Evolutionary conservation across 345 rosid genomes (phyloP).

Genomic region (Pistacia integerrima): DNA sequence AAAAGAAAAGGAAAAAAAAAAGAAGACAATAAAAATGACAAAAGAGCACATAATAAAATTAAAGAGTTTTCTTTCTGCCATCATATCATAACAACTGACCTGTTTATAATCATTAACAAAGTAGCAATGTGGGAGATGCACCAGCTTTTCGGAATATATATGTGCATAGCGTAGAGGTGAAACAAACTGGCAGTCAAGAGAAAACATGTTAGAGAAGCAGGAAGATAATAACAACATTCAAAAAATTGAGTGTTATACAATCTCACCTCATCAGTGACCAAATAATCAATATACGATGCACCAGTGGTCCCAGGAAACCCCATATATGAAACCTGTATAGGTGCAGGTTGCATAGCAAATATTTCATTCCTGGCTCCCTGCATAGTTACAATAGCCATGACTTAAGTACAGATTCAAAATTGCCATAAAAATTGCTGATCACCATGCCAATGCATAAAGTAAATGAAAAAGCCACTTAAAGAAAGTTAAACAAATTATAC

Average conservation of each 20-base stretch:
- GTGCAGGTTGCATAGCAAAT: conserved; percentile 98
- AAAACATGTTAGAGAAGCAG: conserved; percentile 22
- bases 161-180: conserved; percentile 75
- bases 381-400: conserved; percentile 16
- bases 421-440: neutral
- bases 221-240: neutral
- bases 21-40: neutral
- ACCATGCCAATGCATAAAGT: neutral
- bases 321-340: conserved; percentile 97
- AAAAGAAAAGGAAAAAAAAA: neutral
- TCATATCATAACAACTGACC: conserved; percentile 37
- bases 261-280: conserved; percentile 94
- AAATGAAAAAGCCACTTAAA: too few relatives aligned
- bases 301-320: conserved; percentile 99
- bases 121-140: conserved; percentile 97
- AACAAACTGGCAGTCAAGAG: conserved; percentile 64
- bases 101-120: conserved; percentile 99
- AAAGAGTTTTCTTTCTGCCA: conserved; percentile 1
- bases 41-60: neutral
- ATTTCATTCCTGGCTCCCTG: conserved; percentile 99
- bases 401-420: neutral
- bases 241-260: neutral
- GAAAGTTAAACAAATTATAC: conserved; percentile 27
- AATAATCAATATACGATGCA: conserved; percentile 88
- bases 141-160: conserved; percentile 95